Conservation (phyloP, 2,329 filamentous ascomycete species). For the Pseudogymnoascus sp. region DNA sequence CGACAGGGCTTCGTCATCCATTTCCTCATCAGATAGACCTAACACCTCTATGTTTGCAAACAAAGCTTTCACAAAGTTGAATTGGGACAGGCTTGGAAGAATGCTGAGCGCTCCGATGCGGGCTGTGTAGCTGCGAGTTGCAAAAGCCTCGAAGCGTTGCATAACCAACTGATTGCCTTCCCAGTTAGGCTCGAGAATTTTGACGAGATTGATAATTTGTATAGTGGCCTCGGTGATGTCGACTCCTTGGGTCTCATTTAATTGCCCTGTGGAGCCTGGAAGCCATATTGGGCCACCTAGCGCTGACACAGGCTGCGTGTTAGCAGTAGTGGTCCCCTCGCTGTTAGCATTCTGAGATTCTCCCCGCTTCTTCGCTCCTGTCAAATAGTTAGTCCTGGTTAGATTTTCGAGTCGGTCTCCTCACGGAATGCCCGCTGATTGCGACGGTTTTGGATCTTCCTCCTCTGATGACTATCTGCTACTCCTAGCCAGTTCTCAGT, state of each 20-base stretch:
- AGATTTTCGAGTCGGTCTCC: background rate
- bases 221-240: background rate
- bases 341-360: background rate
- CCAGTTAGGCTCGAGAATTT: background rate
- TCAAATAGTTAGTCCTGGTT: background rate
- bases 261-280: background rate
- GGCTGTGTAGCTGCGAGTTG: slow-evolving; percentile 8
- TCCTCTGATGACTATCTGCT: background rate
- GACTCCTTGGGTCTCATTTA: background rate
- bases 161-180: background rate
- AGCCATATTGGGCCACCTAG: background rate
- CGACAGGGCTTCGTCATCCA: background rate
- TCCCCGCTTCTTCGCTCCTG: background rate
- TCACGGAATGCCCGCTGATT: background rate
- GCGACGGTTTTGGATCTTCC: background rate
- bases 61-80: background rate
- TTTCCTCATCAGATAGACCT: slow-evolving; percentile 5
- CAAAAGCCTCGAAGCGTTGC: slow-evolving; percentile 8
- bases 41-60: background rate
- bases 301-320: background rate
- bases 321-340: background rate
- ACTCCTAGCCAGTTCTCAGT: background rate
- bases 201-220: background rate
- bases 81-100: slow-evolving; percentile 2
- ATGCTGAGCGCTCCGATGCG: slow-evolving; percentile 1